Conservation (phyloP, 345 rosid genomes). For the Eutrema yunnanense region DNA sequence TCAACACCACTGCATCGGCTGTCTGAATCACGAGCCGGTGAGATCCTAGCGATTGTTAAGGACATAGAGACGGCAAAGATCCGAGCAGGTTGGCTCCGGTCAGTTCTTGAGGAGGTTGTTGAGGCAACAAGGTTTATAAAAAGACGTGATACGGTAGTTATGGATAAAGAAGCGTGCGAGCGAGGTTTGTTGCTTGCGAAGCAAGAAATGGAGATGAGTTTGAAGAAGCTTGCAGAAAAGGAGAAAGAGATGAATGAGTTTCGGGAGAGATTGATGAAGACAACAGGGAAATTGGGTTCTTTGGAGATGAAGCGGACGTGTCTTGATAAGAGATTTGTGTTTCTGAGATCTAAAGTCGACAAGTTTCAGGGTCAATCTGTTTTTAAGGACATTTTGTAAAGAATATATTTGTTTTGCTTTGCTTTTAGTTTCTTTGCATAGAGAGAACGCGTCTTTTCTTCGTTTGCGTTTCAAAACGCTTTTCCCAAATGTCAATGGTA, state of each 20-base stretch:
- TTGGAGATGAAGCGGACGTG: conserved; percentile 8
- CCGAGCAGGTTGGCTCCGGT: conserved; percentile 15
- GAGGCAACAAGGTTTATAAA: conserved; percentile 29
- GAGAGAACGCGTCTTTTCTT: background rate
- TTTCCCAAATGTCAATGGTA: background rate
- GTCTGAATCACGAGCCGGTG: background rate
- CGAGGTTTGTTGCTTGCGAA: background rate
- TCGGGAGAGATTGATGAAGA: conserved; percentile 21
- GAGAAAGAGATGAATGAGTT: conserved; percentile 14
- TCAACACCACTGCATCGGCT: conserved; percentile 13
- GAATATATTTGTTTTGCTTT: background rate
- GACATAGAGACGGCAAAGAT: conserved; percentile 24
- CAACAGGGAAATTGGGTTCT: conserved; percentile 12
- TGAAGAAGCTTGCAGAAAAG: conserved; percentile 10
- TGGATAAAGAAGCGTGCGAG: conserved; percentile 14
- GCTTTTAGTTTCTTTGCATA: background rate
- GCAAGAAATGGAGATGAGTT: conserved; percentile 15
- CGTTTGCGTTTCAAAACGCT: background rate
- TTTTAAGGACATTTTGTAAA: conserved; percentile 3
- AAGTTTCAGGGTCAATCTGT: conserved; percentile 27
- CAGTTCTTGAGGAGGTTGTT: conserved; percentile 32
- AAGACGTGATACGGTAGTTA: background rate
- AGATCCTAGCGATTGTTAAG: conserved; percentile 19
- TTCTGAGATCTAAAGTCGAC: conserved; percentile 16
- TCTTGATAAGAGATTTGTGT: conserved; percentile 16